Evolutionary conservation across 1,139 yeast species (phyloP), one percentile per base, ranked within the genome.

Genomic region (Yarrowia galli): DNA sequence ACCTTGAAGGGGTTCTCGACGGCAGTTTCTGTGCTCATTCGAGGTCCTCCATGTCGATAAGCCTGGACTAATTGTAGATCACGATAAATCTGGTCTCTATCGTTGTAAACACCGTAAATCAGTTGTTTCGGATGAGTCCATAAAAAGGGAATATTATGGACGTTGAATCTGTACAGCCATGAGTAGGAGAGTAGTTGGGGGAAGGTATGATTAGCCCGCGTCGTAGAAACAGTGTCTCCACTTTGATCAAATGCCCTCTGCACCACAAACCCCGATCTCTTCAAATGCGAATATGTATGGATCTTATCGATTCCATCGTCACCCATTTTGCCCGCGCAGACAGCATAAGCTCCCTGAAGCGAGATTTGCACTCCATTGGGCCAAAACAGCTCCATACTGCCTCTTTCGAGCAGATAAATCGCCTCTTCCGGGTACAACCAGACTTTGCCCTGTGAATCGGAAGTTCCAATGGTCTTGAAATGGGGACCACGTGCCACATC

Each of bases 321-420:
- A 12, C 80, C 78, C 67, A 80, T 78, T n/a, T 76, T 69, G 22
- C 74, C 73, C 40, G 89, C 80, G 46, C 85, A 81, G 20, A 84
- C 78, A 0, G 89, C 79, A 76, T 92, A 91, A 3, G 89, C 81
- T 66, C 86, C 89, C 71, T 91, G 89, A 38, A 93, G 77, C 67
- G 89, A 84, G 75, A 92, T 75, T 2, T 87, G 83, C 13, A 79
- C 76, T 6, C 79, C 83, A 13, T 74, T 71, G 1, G 73, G 73
- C 68, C 81, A 77, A 75, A 81, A 86, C 23, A 91, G 85, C 32
- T 86, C 81, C 76, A 92, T 81, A 1, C 92, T 85, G 0, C 98
- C 98, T 74, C 98, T 82, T 76, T 93, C 97, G 1, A 88, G 85
- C 68, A 93, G 80, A 75, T 92, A 93, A 0, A 92, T 79, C 5